Base-by-base conservation (phyloP, 106 monocot species). In the Gastrodia elata region DNA sequence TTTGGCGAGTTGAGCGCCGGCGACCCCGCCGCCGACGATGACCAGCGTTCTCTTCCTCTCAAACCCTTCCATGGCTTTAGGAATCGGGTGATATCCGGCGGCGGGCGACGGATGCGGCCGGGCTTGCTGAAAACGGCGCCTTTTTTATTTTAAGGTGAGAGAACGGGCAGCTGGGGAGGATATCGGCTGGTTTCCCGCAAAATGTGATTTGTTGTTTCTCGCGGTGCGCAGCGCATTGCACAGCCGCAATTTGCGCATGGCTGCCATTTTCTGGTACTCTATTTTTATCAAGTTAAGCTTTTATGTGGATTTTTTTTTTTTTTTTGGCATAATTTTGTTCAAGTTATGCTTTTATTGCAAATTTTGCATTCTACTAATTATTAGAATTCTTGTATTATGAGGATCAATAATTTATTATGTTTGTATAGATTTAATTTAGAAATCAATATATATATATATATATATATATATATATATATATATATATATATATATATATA, bases 21-120 rank as follows among this genome's bases (percentile, higher is more conserved):
- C 81, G 24, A 81, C 67, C 24, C 81, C 81, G 61, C 81, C 81
- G 46, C 81, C 81, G 18, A 76, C 72, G 65, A 81, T 69, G 32
- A 81, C 81, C 33, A 81, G 71, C 38, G 25, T 70, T 26, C 16
- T 42, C 41, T 28, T 70, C 70, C 43, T 70, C 14, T 70, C 41
- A 25, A 27, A 15, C 10, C 41, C 43, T 37, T 67, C 67, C 67
- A 67, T 67, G 30, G 61, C 30, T 30, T 61, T 61, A 30, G 61
- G 61, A 28, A 0, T 26, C 11, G 9, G 28, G 28, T 59, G 59
- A 28, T 26, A 9, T 5, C 8, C 1, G 55, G 55, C 18, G 55
- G 22, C 20, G 55, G 55, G 55, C 55, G 18, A 25, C 43, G 20
- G 20, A 49, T 52, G 52, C 14, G 61, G 11, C 32, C 32, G 61